Conservation (phyloP, 345 rosid genomes). For the Carallia brachiata region DNA sequence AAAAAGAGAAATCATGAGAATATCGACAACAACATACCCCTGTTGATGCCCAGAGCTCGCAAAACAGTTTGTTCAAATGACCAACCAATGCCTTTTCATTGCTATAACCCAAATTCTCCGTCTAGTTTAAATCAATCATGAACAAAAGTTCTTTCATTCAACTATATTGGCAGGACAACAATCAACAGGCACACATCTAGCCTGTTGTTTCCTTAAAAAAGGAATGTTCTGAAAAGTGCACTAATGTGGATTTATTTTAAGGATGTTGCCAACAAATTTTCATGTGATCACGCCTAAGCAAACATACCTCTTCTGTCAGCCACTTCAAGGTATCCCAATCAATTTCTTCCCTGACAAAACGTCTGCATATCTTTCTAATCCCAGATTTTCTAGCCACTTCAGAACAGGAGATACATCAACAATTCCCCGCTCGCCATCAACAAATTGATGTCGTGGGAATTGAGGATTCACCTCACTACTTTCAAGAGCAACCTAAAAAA, state of each 20-base stretch:
- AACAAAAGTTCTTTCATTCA: not conserved
- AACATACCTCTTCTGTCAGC: constrained; percentile 78
- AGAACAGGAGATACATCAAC: constrained; percentile 62
- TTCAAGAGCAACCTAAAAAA: constrained; percentile 37
- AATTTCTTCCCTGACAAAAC: constrained; percentile 72
- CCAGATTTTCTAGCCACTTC: constrained; percentile 57
- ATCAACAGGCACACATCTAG: not conserved
- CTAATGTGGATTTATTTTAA: too few relatives aligned
- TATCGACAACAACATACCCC: not conserved
- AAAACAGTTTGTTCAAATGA: too few relatives aligned
- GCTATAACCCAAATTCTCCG: too few relatives aligned
- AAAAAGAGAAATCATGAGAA: not conserved
- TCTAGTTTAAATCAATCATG: not conserved
- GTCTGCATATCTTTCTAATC: constrained; percentile 65
- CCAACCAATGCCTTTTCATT: too few relatives aligned
- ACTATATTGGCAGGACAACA: not conserved
- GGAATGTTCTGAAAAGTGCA: too few relatives aligned
- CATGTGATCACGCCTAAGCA: not conserved
- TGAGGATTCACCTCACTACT: constrained; percentile 23
- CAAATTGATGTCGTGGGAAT: constrained; percentile 26
- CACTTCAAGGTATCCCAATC: constrained; percentile 83
- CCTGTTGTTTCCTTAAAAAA: too few relatives aligned
- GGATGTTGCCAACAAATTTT: not conserved
- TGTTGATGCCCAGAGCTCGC: not conserved
- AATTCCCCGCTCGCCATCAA: constrained; percentile 35